Evolutionary conservation across 208 protist genomes (phyloP).

Genomic region (Wallacemonas sp.): DNA sequence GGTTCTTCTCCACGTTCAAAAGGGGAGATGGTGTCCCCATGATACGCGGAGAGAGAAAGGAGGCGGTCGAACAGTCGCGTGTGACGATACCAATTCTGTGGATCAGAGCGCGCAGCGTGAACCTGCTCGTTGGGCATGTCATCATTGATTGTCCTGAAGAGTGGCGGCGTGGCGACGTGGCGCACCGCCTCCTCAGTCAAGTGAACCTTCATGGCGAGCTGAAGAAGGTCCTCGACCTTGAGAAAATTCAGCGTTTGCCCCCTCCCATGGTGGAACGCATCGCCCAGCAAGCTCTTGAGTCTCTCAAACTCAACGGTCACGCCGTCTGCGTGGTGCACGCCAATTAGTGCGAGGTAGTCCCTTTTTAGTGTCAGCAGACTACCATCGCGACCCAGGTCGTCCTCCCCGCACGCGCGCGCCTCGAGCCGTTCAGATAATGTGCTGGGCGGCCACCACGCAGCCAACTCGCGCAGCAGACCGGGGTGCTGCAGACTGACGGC

Average conservation of each 20-base stretch:
- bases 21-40: background rate
- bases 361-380: too few relatives aligned
- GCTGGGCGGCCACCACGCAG: slow-evolving; percentile 5
- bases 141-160: slow-evolving; percentile 34
- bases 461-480: background rate
- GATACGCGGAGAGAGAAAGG: background rate
- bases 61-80: background rate
- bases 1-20: background rate
- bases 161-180: slow-evolving; percentile 2
- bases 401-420: background rate
- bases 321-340: background rate
- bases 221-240: slow-evolving; percentile 26
- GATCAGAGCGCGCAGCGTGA: background rate
- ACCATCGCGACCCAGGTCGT: too few relatives aligned
- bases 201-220: slow-evolving; percentile 20
- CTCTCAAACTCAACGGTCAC: background rate
- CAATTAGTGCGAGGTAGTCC: background rate
- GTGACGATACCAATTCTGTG: background rate
- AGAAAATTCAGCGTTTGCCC: slow-evolving; percentile 22
- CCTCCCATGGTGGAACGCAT: slow-evolving; percentile 20
- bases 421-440: background rate
- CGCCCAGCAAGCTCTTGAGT: background rate
- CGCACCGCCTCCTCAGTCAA: background rate
- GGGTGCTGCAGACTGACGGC: slow-evolving; percentile 11
- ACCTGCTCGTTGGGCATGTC: slow-evolving; percentile 17